phyloP scores from a whole-genome alignment of 2,329 filamentous ascomycete species.

The Sclerotinia spermophila region DNA sequence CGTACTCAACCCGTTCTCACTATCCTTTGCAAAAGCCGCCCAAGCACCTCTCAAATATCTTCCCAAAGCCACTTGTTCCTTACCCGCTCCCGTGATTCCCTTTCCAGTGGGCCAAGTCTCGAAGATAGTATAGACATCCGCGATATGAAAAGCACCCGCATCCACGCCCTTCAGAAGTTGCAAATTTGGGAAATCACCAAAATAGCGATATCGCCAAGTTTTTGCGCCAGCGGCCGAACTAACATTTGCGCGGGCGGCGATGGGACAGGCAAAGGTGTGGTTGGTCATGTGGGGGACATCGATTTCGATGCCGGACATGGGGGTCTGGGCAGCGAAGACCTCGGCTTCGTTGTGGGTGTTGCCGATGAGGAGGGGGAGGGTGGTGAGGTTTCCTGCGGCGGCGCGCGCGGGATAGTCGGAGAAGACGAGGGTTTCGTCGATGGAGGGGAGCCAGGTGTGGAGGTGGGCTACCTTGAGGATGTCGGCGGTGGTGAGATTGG shows the following conservation, averaged over 20 bases:
- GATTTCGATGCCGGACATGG: slow-evolving; percentile 27
- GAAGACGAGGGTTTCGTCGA: slow-evolving; percentile 34
- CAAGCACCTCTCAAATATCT: slow-evolving; percentile 40
- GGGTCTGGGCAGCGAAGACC: slow-evolving; percentile 32
- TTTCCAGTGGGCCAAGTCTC: slow-evolving; percentile 29
- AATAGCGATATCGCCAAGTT: slow-evolving; percentile 41
- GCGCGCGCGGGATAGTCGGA: slow-evolving; percentile 17
- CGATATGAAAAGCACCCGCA: slow-evolving; percentile 38
- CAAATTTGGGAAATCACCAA: slow-evolving; percentile 38
- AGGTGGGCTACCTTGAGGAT: slow-evolving; percentile 21
- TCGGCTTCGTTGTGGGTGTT: slow-evolving; percentile 33
- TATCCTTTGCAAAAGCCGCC: slow-evolving; percentile 41
- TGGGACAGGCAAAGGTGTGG: slow-evolving; percentile 38
- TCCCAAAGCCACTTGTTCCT: slow-evolving; percentile 34
- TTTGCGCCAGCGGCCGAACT: slow-evolving; percentile 30
- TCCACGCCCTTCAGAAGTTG: slow-evolving; percentile 28
- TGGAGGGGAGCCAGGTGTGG: slow-evolving; percentile 30
- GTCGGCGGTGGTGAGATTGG: slow-evolving; percentile 23
- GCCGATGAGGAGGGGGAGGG: slow-evolving; percentile 34
- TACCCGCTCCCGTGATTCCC: slow-evolving; percentile 25
- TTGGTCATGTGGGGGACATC: slow-evolving; percentile 33
- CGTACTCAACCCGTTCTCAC: slow-evolving; percentile 34
- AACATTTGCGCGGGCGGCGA: slow-evolving; percentile 32
- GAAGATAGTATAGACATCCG: slow-evolving; percentile 39
- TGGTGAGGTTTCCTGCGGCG: slow-evolving; percentile 19